Evolutionary conservation across 192 early-diverging fungal genomes (phyloP).

Genomic region (Coemansia umbellata): DNA sequence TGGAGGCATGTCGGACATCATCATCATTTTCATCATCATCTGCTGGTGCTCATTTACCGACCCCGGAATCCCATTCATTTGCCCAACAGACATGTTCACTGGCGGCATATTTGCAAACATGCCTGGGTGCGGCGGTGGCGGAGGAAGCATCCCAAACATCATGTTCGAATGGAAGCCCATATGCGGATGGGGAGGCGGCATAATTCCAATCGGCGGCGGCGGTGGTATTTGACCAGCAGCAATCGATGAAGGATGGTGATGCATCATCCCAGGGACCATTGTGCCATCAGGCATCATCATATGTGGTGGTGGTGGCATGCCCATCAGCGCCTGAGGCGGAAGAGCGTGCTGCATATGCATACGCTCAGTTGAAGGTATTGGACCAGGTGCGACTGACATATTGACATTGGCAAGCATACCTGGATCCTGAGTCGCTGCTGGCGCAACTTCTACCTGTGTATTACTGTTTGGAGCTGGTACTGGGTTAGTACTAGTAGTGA

Average conservation of each 20-base stretch:
- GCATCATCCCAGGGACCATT: conserved; percentile 29
- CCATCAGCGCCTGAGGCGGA: conserved; percentile 18
- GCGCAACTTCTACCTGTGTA: neutral
- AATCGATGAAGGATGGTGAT: conserved; percentile 3
- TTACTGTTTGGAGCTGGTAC: neutral
- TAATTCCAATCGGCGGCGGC: conserved; percentile 40
- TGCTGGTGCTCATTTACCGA: conserved; percentile 23
- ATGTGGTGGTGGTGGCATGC: conserved; percentile 21
- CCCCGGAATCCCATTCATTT: conserved; percentile 20
- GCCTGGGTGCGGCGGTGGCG: conserved; percentile 19
- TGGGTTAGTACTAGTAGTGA: neutral
- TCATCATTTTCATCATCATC: conserved; percentile 39
- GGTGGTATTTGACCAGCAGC: conserved; percentile 22
- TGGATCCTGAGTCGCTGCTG: neutral
- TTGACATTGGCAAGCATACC: neutral
- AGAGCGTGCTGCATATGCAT: conserved; percentile 24
- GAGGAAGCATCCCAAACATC: conserved; percentile 49
- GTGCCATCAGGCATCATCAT: conserved; percentile 28
- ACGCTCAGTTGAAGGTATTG: conserved; percentile 1
- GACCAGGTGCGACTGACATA: neutral
- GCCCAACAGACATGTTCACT: conserved; percentile 16
- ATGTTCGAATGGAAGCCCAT: conserved; percentile 43
- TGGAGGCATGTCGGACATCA: conserved; percentile 34
- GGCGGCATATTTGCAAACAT: conserved; percentile 38
- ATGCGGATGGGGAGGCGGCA: conserved; percentile 23